Base-by-base conservation (phyloP, 2,329 filamentous ascomycete species). In the Verticillium klebahnii region DNA sequence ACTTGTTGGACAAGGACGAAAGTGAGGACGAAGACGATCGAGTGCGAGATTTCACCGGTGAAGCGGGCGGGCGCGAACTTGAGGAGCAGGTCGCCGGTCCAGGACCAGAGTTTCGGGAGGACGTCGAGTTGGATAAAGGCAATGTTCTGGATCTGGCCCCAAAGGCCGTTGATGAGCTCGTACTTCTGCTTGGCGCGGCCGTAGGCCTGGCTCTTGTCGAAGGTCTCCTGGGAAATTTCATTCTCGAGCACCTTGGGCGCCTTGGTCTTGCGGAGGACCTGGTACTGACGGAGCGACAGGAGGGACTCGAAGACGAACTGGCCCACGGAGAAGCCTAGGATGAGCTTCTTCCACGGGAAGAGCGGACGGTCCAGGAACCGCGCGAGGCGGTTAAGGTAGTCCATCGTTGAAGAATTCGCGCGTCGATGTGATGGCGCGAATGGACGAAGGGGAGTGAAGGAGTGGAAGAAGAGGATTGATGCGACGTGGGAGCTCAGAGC, bases 331-430 rank as follows among this genome's bases (percentile, higher is more conserved):
- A 99, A 99, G 71, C 93, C 91, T 69, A 98, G 85, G 71, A 99
- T 93, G 70, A 99, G 87, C 75, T 88, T 90, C 86, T 97, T 99
- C 95, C 95, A 99, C 61, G 95, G 94, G 80, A 98, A 97, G 72
- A 91, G 82, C 62, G 94, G 93, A 72, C 91, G 88, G 81, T 99
- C 95, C 71, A 98, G 89, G 77, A 90, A 88, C 76, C 86, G 87
- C 73, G 92, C 92, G 69, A 98, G 88, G 81, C 85, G 85, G 86
- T 89, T 72, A 57, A 60, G 57, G 57, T 39, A 61, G 61, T 56
- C 64, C 64, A 66, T 65, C 40, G 52, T 54, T 23, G 31, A 34
- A 45, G 23, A 40, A 11, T 37, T 14, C 45, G 60, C 14, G 39
- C 32, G 25, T 39, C 15, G 5, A 58, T 8, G 14, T 31, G 19